Base-by-base conservation (phyloP, 2,329 filamentous ascomycete species). In the Nigrospora osmanthi region DNA sequence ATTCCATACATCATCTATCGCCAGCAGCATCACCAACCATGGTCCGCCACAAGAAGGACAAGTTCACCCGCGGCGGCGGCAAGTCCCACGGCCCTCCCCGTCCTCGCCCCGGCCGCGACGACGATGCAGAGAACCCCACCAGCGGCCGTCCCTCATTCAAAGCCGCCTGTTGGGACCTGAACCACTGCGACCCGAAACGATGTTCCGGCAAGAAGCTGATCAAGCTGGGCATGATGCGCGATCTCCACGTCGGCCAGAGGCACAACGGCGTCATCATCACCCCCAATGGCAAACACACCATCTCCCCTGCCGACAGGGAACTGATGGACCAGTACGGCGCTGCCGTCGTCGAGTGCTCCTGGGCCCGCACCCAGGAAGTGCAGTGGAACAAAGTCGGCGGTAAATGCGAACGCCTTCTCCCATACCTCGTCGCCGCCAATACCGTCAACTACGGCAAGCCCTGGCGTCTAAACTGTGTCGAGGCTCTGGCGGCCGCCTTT, bases 1-100 rank as follows among this genome's bases (percentile, higher is more conserved):
- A 6, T 28, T 2, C 23, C 23, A 28, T n/a, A n/a, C n/a, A n/a
- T n/a, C 9, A 2, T 28, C 23, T 7, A 6, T 7, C 15, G 5
- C 15, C n/a, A 11, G 30, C 30, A 15, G 5, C n/a, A 13, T 14
- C 15, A 6, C 23, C 23, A 28, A 28, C 37, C 13, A 96, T 95
- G 90, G 89, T 96, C 44, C 88, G 91, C 49, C 91, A 96, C 69
- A 97, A 96, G 70, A 97, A 97, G 68, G 90, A 96, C 67, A 77
- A 77, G 55, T 80, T 83, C 61, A 73, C 78, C 44, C 75, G 76
- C 54, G 79, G 85, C 62, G 85, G 87, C 60, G 89, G 88, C 63
- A 88, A 86, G 66, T 78, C 76, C 57, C 75, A 73, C 53, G 73
- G 79, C 49, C 68, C 73, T 13, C 75, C 81, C 49, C 74, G 80